A percentile compares a stretch with the other conserved stretches of the same genome.
phyloP scores from a whole-genome alignment of 2,329 filamentous ascomycete genomes.

The Cytospora schulzeri region DNA sequence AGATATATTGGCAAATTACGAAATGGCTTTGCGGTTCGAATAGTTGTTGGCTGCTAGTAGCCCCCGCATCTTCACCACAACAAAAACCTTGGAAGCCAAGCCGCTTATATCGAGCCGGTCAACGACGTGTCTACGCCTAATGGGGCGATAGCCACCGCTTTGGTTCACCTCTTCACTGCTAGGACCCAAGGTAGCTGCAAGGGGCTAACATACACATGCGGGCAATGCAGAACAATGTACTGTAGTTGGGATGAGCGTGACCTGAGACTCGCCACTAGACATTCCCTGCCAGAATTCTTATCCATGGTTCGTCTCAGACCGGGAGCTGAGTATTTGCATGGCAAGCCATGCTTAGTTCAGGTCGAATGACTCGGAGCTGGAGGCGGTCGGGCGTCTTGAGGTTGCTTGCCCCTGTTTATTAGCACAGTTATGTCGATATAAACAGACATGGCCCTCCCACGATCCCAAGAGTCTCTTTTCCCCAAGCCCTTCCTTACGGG shows the following conservation, averaged over 20 bases:
- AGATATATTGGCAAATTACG: slow-evolving; percentile 15
- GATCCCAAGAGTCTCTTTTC: not conserved
- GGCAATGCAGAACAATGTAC: not conserved
- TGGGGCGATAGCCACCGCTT: slow-evolving; percentile 24
- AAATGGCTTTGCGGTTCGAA: slow-evolving; percentile 19
- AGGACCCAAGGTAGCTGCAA: no score
- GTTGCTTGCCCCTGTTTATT: not conserved
- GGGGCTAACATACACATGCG: not conserved
- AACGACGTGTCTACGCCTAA: slow-evolving; percentile 23
- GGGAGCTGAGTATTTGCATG: not conserved
- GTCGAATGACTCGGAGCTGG: slow-evolving; percentile 6
- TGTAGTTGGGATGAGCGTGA: slow-evolving; percentile 8
- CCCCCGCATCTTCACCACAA: slow-evolving; percentile 4
- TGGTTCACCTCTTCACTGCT: not conserved
- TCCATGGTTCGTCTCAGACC: not conserved
- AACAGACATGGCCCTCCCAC: not conserved
- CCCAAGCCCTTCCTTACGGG: not conserved
- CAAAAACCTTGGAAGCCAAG: no score
- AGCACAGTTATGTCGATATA: not conserved
- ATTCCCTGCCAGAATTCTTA: not conserved
- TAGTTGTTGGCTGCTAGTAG: not conserved
- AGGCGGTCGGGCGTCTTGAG: not conserved
- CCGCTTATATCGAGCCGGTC: not conserved
- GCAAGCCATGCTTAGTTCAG: slow-evolving; percentile 3
- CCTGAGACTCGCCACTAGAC: slow-evolving; percentile 2